These are phyloP conservation scores for Arabis alpina DNA, from an alignment of 345 rosid species.

Conservation along the genomic window DNA sequence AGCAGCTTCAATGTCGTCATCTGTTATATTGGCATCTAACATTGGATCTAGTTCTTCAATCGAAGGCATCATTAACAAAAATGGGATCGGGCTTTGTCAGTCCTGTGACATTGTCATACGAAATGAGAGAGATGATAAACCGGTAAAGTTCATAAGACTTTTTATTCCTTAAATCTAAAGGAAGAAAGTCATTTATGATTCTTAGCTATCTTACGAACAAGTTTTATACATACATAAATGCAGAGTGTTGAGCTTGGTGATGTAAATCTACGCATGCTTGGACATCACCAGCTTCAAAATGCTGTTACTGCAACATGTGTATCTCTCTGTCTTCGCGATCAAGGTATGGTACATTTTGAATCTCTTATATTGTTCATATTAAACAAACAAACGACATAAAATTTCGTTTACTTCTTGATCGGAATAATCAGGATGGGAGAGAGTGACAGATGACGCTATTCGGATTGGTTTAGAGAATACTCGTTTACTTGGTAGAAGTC, in stretches of 20 bases:
- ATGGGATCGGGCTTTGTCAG: constrained; percentile 59
- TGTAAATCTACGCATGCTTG: constrained; percentile 70
- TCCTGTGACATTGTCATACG: constrained; percentile 62
- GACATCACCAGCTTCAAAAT: constrained; percentile 91
- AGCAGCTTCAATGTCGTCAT: constrained; percentile 64
- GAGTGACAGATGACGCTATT: constrained; percentile 67
- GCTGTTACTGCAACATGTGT: constrained; percentile 77
- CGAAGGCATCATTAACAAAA: constrained; percentile 51
- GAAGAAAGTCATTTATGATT: neutral
- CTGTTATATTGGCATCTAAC: constrained; percentile 59
- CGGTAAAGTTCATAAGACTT: constrained; percentile 47
- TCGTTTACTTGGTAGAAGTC: constrained; percentile 81
- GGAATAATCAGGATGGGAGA: constrained; percentile 62
- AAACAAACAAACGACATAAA: neutral
- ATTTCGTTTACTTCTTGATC: constrained; percentile 22
- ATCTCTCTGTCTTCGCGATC: constrained; percentile 71
- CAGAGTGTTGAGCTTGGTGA: constrained; percentile 70
- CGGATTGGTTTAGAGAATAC: constrained; percentile 76
- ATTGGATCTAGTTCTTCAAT: constrained; percentile 53
- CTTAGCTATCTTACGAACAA: no score
- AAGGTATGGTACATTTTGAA: constrained; percentile 67
- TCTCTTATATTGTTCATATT: constrained; percentile 15
- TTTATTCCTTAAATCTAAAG: neutral
- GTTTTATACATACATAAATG: no score
- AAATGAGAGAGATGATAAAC: constrained; percentile 49